Evolutionary conservation across 257 asterid species (phyloP).

Genomic region (Solanum megistacrolobum): DNA sequence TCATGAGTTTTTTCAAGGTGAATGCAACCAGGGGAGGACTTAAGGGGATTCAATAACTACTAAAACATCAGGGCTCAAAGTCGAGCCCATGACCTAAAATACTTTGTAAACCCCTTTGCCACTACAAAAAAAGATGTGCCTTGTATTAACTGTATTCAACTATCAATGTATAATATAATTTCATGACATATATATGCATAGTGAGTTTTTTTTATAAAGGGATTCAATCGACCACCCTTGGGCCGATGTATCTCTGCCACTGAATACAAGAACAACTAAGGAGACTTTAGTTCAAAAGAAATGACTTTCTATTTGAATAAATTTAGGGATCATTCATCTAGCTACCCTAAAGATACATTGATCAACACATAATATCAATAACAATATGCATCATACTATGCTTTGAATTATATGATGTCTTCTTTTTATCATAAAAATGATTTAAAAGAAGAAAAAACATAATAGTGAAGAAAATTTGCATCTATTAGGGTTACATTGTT

Average conservation of each 20-base stretch:
- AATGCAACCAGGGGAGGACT: not conserved
- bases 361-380: not conserved
- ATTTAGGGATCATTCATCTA: not conserved
- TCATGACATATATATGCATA: not conserved
- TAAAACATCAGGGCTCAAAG: not conserved
- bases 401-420: too few relatives aligned
- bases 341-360: not conserved
- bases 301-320: not conserved
- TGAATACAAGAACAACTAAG: not conserved
- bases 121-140: not conserved
- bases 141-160: not conserved
- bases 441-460: not conserved
- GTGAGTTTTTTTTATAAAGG: too few relatives aligned
- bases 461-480: not conserved
- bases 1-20: not conserved
- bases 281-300: not conserved
- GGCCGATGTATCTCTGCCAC: not conserved
- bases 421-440: not conserved
- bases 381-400: not conserved
- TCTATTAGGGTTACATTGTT: not conserved
- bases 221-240: not conserved
- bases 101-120: not conserved
- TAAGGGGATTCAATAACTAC: not conserved
- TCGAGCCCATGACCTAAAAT: not conserved
- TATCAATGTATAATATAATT: not conserved